phyloP scores from a whole-genome alignment of 805 yeast genomes.

The Ogataea methanolica region DNA sequence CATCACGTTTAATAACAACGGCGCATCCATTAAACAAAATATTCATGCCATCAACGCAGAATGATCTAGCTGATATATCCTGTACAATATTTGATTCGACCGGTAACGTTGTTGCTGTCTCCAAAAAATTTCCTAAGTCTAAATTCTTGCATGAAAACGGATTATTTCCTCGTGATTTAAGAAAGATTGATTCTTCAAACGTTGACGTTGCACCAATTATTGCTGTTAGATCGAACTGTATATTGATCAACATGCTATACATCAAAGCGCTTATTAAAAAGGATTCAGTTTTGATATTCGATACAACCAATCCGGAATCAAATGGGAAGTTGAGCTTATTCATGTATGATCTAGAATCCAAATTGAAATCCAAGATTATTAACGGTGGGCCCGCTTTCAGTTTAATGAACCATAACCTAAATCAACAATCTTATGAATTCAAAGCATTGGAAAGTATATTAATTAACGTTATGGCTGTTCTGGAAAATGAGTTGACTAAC shows the following conservation, averaged over 20 bases:
- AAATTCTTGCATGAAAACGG: conserved; percentile 66
- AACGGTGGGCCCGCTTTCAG: conserved; percentile 29
- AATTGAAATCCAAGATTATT: conserved; percentile 41
- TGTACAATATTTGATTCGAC: conserved; percentile 75
- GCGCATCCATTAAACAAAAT: conserved; percentile 9
- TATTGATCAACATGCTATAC: conserved; percentile 77
- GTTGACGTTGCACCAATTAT: conserved; percentile 87
- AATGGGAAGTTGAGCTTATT: conserved; percentile 70
- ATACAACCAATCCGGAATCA: conserved; percentile 58
- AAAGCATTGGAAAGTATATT: conserved; percentile 78
- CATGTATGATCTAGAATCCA: conserved; percentile 79
- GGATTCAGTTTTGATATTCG: conserved; percentile 79
- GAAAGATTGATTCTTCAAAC: conserved; percentile 73
- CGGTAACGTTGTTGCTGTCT: conserved; percentile 68
- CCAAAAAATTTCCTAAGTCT: conserved; percentile 69
- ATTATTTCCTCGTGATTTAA: conserved; percentile 77
- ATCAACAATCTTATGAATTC: conserved; percentile 62
- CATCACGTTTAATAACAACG: too few species aligned
- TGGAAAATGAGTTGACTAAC: conserved; percentile 69
- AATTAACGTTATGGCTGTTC: conserved; percentile 70
- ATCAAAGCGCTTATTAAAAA: conserved; percentile 85
- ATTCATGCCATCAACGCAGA: conserved; percentile 40
- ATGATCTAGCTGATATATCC: conserved; percentile 48
- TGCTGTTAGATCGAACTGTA: conserved; percentile 71
- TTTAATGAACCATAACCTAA: too few species aligned